Evolutionary conservation across 163 green algal species (phyloP), one percentile per base, ranked within the genome.

Genomic region (Chlamydomonas reinhardtii): DNA sequence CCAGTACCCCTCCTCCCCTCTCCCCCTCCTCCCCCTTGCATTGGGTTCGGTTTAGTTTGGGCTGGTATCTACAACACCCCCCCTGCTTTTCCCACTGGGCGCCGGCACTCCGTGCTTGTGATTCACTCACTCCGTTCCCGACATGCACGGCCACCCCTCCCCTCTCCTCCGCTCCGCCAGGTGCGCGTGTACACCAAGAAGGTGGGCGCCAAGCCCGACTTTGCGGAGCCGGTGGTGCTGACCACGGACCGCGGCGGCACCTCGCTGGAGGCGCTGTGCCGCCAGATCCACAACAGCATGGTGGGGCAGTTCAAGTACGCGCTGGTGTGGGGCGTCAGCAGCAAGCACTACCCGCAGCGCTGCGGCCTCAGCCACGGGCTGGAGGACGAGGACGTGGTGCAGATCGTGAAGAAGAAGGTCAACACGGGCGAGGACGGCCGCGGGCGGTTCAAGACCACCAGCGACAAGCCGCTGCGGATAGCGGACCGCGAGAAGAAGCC

Each of bases 131-230:
- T 0, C 31, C 17, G 2, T 2, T 9, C 61, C 17, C 20, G 14
- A 4, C 61, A 19, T 66, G 24, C 11, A 19, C 17, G 4, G 34
- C 74, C 0, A 29, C 34, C 75, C 61, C 15, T 15, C 2, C 59
- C 5, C 75, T 25, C 22, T 8, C 4, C 66, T 2, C 1, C 14
- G 5, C 48, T 14, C 54, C 24, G 76, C 20, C 75, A 94, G 87
- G 93, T 98, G 27, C 94, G 98, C 14, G 95, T 99, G 37, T 99
- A 98, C 93, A 99, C 98, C 64, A 99, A 99, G 86, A 98, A 97
- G 87, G 92, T 95, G 78, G 94, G 92, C 34, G 92, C 74, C 71
- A 98, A 98, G 87, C 97, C 98, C 34, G 98, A 99, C 91, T 99
- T 99, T 91, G 89, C 86, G 0, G 97, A 99, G 19, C 98, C 98